These are phyloP conservation scores for Jimgerdemannia lactiflua DNA, from an alignment of 192 early-diverging fungal species.

Conservation along the genomic window DNA sequence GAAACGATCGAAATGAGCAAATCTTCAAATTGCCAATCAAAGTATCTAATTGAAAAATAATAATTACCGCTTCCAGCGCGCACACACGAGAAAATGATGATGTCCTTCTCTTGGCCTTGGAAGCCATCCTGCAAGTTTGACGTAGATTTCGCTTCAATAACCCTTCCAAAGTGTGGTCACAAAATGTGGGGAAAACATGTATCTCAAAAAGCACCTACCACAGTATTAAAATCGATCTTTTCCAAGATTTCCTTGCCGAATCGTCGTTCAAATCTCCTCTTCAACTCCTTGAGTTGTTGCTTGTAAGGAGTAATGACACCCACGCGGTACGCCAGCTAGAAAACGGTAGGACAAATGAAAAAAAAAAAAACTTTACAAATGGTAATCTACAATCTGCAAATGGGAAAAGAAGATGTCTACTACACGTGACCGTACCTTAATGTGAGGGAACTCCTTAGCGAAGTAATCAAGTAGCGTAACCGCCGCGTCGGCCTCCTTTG, in stretches of 20 bases:
- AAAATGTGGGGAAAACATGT: background rate
- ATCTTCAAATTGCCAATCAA: background rate
- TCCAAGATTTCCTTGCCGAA: constrained; percentile 65
- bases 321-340: constrained; percentile 63
- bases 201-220: constrained; percentile 26
- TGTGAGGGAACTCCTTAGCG: constrained; percentile 47
- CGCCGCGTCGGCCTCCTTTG: constrained; percentile 73
- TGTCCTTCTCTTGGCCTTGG: constrained; percentile 97
- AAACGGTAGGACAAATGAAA: background rate
- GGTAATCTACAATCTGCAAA: too few species aligned
- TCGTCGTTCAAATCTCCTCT: constrained; percentile 56
- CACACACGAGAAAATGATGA: constrained; percentile 95
- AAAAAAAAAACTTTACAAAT: background rate
- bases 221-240: constrained; percentile 89
- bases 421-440: constrained; percentile 39
- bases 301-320: constrained; percentile 96
- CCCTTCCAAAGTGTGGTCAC: too few species aligned
- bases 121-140: constrained; percentile 70
- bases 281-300: constrained; percentile 72
- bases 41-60: constrained; percentile 7
- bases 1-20: background rate
- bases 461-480: constrained; percentile 66
- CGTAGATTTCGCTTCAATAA: too few species aligned
- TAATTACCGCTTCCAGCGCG: constrained; percentile 51
- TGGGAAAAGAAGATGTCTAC: too few species aligned